A percentile compares a stretch with the other conserved stretches of the same genome.
These are phyloP conservation scores for Gentiana dahurica DNA, from an alignment of 257 asterid genomes.

Conservation along the genomic window DNA sequence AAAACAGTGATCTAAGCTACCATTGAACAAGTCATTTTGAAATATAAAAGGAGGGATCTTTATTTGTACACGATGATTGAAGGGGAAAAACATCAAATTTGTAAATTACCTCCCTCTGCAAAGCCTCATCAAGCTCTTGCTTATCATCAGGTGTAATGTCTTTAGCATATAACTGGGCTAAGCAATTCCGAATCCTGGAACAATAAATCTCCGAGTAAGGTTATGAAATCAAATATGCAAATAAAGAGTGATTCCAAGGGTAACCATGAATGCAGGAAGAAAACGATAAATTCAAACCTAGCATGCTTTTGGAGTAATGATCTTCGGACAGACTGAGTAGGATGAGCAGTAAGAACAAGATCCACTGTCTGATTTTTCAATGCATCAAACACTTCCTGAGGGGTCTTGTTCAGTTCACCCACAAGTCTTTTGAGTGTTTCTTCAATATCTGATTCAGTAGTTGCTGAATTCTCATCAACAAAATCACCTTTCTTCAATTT, in stretches of 20 bases:
- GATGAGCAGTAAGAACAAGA: conserved; percentile 45
- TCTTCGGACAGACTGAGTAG: conserved; percentile 41
- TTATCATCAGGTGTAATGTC: conserved; percentile 44
- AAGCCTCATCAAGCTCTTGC: conserved; percentile 42
- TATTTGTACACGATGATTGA: neutral
- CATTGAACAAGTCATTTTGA: too few species aligned
- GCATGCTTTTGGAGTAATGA: conserved; percentile 45
- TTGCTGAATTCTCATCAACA: conserved; percentile 29
- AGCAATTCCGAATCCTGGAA: conserved; percentile 34
- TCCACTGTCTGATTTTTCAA: conserved; percentile 46
- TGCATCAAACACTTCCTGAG: conserved; percentile 40
- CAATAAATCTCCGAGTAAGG: neutral
- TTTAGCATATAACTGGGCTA: conserved; percentile 38
- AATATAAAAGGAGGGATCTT: neutral
- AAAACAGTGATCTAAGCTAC: too few species aligned
- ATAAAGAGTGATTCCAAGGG: conserved; percentile 1
- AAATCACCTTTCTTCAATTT: conserved; percentile 31
- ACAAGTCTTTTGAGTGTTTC: conserved; percentile 44
- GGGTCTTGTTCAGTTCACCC: conserved; percentile 29
- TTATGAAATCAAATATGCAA: neutral
- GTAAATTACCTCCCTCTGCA: conserved; percentile 36
- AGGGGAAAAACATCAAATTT: neutral
- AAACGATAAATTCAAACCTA: conserved; percentile 17
- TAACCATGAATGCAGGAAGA: neutral
- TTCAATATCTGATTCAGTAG: conserved; percentile 41